phyloP scores from a whole-genome alignment of 805 yeast species.

The Teunomyces panamensis region DNA sequence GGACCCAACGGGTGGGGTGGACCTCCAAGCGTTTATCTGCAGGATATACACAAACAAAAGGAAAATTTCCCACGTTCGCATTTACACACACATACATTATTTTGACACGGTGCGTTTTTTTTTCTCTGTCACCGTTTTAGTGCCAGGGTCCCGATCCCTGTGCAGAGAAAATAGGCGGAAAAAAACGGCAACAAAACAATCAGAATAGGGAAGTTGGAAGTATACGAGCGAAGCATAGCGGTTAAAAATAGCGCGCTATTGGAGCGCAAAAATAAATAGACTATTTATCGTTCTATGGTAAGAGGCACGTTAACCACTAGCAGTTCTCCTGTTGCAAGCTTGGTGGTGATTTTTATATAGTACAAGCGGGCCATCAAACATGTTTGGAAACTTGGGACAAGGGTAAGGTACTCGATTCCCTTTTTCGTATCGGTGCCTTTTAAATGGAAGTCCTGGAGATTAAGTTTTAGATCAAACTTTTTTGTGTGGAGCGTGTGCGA shows the following conservation, averaged over 20 bases:
- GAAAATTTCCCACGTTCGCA: no score
- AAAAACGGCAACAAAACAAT: no score
- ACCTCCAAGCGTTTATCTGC: not conserved
- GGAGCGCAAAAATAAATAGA: not conserved
- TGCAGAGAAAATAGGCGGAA: no score
- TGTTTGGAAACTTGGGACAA: constrained; percentile 40
- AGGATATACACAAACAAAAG: not conserved
- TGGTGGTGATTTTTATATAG: constrained; percentile 30
- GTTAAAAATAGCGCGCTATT: not conserved
- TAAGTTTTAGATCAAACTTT: constrained; percentile 26
- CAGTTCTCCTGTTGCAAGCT: constrained; percentile 26
- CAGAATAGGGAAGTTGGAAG: no score
- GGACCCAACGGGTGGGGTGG: not conserved
- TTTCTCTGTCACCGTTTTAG: no score
- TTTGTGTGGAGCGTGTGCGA: constrained; percentile 22
- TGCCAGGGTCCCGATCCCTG: no score
- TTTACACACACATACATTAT: no score
- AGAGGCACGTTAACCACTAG: constrained; percentile 37
- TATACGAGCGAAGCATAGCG: no score
- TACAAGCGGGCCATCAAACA: constrained; percentile 36
- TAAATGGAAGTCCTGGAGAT: constrained; percentile 26
- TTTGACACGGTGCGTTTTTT: no score
- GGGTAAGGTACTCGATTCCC: constrained; percentile 28
- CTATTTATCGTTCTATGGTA: constrained; percentile 17
- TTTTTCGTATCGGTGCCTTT: constrained; percentile 22